Conservation (phyloP, 2,329 filamentous ascomycete species). For the Microcera coccophila region DNA sequence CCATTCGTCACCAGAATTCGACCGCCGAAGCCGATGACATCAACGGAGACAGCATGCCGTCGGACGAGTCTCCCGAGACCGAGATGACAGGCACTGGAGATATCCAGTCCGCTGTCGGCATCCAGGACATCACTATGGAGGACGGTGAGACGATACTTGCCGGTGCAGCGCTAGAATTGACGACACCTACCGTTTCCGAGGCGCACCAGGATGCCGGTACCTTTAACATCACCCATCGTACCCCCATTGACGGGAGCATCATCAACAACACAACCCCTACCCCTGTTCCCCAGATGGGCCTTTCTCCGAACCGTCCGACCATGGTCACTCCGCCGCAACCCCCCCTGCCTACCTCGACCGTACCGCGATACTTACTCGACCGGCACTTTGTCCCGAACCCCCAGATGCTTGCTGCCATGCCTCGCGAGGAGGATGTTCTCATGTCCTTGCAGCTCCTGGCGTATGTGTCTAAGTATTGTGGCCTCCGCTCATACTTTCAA, state of each 20-base stretch:
- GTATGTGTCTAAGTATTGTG: slow-evolving; percentile 98
- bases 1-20: slow-evolving; percentile 85
- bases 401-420: slow-evolving; percentile 83
- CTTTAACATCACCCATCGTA: slow-evolving; percentile 89
- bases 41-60: slow-evolving; percentile 75
- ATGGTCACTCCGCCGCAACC: slow-evolving; percentile 71
- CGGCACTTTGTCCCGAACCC: slow-evolving; percentile 65
- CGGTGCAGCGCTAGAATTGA: slow-evolving; percentile 67
- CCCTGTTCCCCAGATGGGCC: slow-evolving; percentile 61
- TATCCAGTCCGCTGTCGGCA: slow-evolving; percentile 76
- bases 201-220: slow-evolving; percentile 77
- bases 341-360: slow-evolving; percentile 64
- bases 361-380: slow-evolving; percentile 76
- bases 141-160: slow-evolving; percentile 77
- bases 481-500: slow-evolving; percentile 91
- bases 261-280: slow-evolving; percentile 67
- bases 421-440: slow-evolving; percentile 92
- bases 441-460: slow-evolving; percentile 97
- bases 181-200: slow-evolving; percentile 75
- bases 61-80: slow-evolving; percentile 71
- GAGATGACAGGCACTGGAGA: slow-evolving; percentile 78
- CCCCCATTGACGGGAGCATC: slow-evolving; percentile 78
- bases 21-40: slow-evolving; percentile 86
- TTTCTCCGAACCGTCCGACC: slow-evolving; percentile 69
- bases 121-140: slow-evolving; percentile 77